Conservation (phyloP, 768 basidiomycete species). For the Trametopsis cervina region DNA sequence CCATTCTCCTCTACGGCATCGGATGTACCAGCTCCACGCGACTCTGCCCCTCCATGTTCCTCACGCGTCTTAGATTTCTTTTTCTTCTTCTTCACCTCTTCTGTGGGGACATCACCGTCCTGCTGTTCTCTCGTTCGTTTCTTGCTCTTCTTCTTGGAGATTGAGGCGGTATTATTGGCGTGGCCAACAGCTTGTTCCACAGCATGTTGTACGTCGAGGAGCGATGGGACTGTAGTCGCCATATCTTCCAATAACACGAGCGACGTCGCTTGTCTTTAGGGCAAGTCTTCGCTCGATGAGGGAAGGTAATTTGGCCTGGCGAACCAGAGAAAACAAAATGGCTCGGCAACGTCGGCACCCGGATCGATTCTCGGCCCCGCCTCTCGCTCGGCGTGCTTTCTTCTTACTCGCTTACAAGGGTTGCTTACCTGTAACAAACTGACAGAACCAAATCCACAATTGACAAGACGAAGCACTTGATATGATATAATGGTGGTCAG, state of each 20-base stretch:
- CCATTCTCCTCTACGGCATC: constrained; percentile 21
- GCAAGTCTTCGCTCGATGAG: constrained; percentile 9
- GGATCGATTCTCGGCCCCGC: too few relatives aligned
- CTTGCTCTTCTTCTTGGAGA: constrained; percentile 19
- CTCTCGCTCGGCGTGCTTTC: too few relatives aligned
- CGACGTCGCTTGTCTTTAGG: constrained; percentile 10
- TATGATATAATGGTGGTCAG: too few relatives aligned
- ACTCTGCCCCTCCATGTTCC: constrained; percentile 22
- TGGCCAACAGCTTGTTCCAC: constrained; percentile 43
- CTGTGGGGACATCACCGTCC: constrained; percentile 8
- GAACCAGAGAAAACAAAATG: too few relatives aligned
- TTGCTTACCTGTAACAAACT: too few relatives aligned
- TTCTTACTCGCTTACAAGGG: too few relatives aligned
- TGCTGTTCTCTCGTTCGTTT: constrained; percentile 26
- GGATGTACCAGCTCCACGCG: constrained; percentile 24
- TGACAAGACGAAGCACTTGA: too few relatives aligned
- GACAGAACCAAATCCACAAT: too few relatives aligned
- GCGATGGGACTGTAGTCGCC: constrained; percentile 18
- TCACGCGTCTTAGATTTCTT: constrained; percentile 27
- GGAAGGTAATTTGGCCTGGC: too few relatives aligned
- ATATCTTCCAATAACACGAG: constrained; percentile 2
- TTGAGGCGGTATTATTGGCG: constrained; percentile 32
- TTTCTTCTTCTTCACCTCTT: constrained; percentile 21
- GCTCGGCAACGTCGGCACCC: too few relatives aligned
- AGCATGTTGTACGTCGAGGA: constrained; percentile 42